These are phyloP conservation scores for Hevea brasiliensis DNA, from an alignment of 345 rosid species.

Conservation along the genomic window DNA sequence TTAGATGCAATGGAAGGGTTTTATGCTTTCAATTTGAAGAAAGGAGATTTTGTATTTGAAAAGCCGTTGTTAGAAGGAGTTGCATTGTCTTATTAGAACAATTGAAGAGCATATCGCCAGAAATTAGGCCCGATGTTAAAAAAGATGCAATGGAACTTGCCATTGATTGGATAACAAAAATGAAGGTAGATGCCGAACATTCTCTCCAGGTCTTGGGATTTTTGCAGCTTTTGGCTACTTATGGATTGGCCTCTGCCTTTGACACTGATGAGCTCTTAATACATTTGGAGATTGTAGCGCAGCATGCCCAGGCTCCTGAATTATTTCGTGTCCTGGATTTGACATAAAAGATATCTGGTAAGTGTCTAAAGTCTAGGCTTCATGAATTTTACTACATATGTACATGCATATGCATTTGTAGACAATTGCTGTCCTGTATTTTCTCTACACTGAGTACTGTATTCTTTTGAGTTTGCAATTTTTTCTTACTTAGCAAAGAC, in stretches of 20 bases:
- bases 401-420: background rate
- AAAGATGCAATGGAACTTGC: slow-evolving; percentile 44
- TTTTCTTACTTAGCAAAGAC: too few relatives aligned
- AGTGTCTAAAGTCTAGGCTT: background rate
- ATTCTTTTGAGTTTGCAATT: background rate
- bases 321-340: slow-evolving; percentile 36
- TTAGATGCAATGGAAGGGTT: slow-evolving; percentile 54
- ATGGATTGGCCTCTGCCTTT: slow-evolving; percentile 32
- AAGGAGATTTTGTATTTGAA: slow-evolving; percentile 28
- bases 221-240: slow-evolving; percentile 43
- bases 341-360: slow-evolving; percentile 33
- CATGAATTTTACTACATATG: background rate
- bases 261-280: slow-evolving; percentile 29
- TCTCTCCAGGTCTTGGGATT: slow-evolving; percentile 34
- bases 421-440: background rate
- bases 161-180: slow-evolving; percentile 24
- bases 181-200: slow-evolving; percentile 27
- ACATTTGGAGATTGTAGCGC: slow-evolving; percentile 27
- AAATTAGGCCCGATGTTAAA: slow-evolving; percentile 29
- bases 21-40: slow-evolving; percentile 34
- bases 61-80: slow-evolving; percentile 35
- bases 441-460: background rate
- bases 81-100: slow-evolving; percentile 52
- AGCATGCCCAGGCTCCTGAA: slow-evolving; percentile 28
- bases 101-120: slow-evolving; percentile 39